Evolutionary conservation across 2,329 filamentous ascomycete species (phyloP), one percentile per base, ranked within the genome.

Genomic region (Penicillium sp.): DNA sequence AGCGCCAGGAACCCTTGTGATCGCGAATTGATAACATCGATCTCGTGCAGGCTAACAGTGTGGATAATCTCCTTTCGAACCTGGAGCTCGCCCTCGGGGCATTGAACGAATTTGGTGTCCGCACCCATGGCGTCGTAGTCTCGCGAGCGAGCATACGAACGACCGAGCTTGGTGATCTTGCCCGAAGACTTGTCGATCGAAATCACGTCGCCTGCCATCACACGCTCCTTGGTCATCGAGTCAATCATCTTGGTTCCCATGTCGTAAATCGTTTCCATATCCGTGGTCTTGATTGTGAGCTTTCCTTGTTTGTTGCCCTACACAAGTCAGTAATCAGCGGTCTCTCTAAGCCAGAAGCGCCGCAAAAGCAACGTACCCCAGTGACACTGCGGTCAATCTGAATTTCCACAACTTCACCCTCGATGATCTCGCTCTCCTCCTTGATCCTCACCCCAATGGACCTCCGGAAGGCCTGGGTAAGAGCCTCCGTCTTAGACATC

Each of bases 161-260:
- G 86, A 50, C 93, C 93, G 20, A 98, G 82, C 74, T 97, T 98
- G 47, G 90, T 95, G 69, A 98, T 97, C 73, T 96, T 95, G 58
- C 93, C 93, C 1, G 90, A 95, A 0, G 92, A 91, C 76, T 98
- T 98, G 78, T 98, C 93, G 62, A 98, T 97, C 49, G 89, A 95
- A 64, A 98, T 95, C 60, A 98, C 93, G 69, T 98, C 93, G 62
- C 93, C 93, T 4, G 93, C 93, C 86, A 97, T 95, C 58, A 98
- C 89, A 64, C 95, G 92, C 77, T 98, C 93, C 75, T 97, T 97
- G 60, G 91, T 96, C 90, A 98, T 96, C 58, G 90, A 90, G 68
- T 98, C 93, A 60, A 98, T 98, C 93, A 98, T 97, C 76, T 97
- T 97, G 60, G 88, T 92, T 58, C 93, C 93, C 91, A 98, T 96